Percentiles rank a stretch among this genome's conserved stretches.
Conservation (phyloP, 345 rosid species). For the Erysimum cheiranthoides region DNA sequence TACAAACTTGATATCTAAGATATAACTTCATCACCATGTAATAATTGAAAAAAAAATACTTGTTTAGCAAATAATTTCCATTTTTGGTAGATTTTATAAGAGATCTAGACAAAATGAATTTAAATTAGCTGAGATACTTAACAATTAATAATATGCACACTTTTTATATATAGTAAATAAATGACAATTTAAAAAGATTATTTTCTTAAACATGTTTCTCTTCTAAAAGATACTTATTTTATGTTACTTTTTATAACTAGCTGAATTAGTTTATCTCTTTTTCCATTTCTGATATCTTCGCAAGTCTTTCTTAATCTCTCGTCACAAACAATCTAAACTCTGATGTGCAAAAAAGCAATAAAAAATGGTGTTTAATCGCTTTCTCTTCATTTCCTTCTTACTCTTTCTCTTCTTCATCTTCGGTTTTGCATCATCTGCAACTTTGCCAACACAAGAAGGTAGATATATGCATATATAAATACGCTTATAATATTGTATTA, state of each 20-base stretch:
- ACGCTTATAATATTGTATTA: background rate
- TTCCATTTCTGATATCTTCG: constrained; percentile 1
- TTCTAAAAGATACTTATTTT: background rate
- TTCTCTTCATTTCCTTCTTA: constrained; percentile 1
- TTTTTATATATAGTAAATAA: too few species aligned
- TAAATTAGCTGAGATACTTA: background rate
- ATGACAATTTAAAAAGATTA: background rate
- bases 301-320: background rate
- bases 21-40: background rate
- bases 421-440: constrained; percentile 24
- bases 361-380: constrained; percentile 12
- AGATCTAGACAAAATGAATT: constrained; percentile 7
- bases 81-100: too few species aligned
- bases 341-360: background rate
- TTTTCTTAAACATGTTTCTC: background rate
- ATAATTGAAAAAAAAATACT: background rate
- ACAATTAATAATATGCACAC: background rate
- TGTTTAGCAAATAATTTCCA: background rate
- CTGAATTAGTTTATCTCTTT: background rate
- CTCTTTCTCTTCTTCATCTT: constrained; percentile 9
- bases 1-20: background rate
- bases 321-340: background rate
- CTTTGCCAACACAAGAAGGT: constrained; percentile 22
- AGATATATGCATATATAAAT: background rate
- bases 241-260: background rate